These are phyloP conservation scores for Solanum pennellii DNA, from an alignment of 257 asterid species.

Conservation along the genomic window DNA sequence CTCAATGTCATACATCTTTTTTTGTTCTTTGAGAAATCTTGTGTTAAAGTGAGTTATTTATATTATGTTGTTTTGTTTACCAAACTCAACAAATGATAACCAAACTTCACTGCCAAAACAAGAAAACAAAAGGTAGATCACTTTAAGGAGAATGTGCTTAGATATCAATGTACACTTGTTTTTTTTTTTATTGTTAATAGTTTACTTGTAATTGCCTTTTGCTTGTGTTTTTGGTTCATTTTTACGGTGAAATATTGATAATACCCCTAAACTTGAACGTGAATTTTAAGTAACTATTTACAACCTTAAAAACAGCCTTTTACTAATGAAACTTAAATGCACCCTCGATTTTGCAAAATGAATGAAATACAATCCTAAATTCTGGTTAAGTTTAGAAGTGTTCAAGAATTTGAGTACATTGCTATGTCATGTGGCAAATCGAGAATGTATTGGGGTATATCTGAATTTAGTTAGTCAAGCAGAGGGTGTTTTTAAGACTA, in stretches of 20 bases:
- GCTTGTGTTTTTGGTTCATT: not conserved
- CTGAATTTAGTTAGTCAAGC: no score
- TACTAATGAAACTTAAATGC: not conserved
- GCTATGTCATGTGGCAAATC: no score
- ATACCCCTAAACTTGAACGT: not conserved
- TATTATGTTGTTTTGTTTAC: conserved; percentile 11
- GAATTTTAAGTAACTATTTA: no score
- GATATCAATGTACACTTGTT: not conserved
- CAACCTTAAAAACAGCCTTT: fast-evolving
- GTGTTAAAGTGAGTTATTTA: not conserved
- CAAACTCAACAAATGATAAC: conserved; percentile 44
- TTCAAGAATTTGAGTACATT: not conserved
- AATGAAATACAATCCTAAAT: no score
- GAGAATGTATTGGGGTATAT: no score
- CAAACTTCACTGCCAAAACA: conserved; percentile 60
- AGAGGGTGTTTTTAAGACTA: no score
- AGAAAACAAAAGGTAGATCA: conserved; percentile 9
- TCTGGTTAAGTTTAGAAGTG: not conserved
- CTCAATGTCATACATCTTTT: conserved; percentile 7
- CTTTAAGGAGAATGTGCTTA: conserved; percentile 9
- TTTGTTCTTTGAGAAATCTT: not conserved
- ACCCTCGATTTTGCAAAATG: not conserved
- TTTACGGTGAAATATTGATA: not conserved
- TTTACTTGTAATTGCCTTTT: not conserved
- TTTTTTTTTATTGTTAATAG: not conserved